Percentiles rank a stretch among this genome's conserved stretches.
These are phyloP conservation scores for Amanita molliuscula DNA, from an alignment of 768 basidiomycete species.

Conservation along the genomic window DNA sequence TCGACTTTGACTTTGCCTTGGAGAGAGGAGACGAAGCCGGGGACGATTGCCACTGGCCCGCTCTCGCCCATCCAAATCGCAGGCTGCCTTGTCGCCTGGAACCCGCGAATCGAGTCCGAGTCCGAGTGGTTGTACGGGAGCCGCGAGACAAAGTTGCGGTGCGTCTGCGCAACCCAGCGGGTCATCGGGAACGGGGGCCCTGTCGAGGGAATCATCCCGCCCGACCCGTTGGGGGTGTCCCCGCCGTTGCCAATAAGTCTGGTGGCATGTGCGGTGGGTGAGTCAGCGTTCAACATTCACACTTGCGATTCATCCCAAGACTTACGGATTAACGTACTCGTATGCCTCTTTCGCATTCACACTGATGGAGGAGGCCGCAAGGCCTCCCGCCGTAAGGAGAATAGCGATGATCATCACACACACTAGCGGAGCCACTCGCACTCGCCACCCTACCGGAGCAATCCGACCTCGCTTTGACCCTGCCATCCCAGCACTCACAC, in stretches of 20 bases:
- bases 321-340: conserved; percentile 8
- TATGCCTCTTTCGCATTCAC: background rate
- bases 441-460: too few species aligned
- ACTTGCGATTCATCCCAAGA: too few species aligned
- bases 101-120: conserved; percentile 46
- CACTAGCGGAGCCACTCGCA: too few species aligned
- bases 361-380: background rate
- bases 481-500: too few species aligned
- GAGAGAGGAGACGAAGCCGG: conserved; percentile 48
- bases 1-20: too few species aligned
- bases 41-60: conserved; percentile 49
- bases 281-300: too few species aligned
- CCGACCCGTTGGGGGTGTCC: conserved; percentile 56
- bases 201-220: conserved; percentile 70
- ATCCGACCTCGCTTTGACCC: too few species aligned
- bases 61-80: conserved; percentile 89
- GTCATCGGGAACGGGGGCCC: conserved; percentile 82
- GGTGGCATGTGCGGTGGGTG: too few species aligned
- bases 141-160: conserved; percentile 65
- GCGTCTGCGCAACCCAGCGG: conserved; percentile 76
- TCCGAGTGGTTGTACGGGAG: conserved; percentile 61
- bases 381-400: too few species aligned
- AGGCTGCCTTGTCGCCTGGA: conserved; percentile 73
- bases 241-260: conserved; percentile 67
- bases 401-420: too few species aligned